Evolutionary conservation across 2,329 filamentous ascomycete species (phyloP), one percentile per base, ranked within the genome.

Genomic region (Fusarium fracticaudum): DNA sequence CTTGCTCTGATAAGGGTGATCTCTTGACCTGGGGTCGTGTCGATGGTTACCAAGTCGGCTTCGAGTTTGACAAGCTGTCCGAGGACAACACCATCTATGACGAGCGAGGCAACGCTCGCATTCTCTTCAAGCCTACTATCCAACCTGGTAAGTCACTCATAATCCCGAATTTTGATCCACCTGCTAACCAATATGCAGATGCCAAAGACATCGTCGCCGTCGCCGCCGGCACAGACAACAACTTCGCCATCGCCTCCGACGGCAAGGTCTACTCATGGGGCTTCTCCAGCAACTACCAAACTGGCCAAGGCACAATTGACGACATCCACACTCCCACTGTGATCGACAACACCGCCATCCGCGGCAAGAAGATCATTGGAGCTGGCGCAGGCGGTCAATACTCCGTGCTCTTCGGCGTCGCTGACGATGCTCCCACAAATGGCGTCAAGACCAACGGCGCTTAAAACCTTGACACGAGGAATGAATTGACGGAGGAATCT

Each of bases 351-450:
- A 93, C 91, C 18, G 95, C 94, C 47, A 89, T 96, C 35, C 88
- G 91, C 37, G 93, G 90, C 47, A 91, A 92, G 83, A 91, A 91
- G 81, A 87, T 98, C 48, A 87, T 91, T 40, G 94, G 88, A 83
- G 93, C 93, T n/a, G 94, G 93, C 48, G 92, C 92, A n/a, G 95
- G 96, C 74, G 95, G 95, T 10, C 95, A 98, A 80, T 98, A 91
- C 81, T 92, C 91, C 3, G 83, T 94, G 31, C 77, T 94, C n/a
- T 86, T 87, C 15, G 87, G 87, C 60, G 79, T 80, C 68, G 76
- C 84, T 31, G 79, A 80, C 26, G 79, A 78, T 15, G 73, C 53
- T 2, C 77, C 77, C 55, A 72, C 75, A 45, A 84, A 84, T 48
- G 82, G 83, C 20, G 75, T 75, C 31, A 61, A 67, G 67, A 61